A percentile compares a stretch with the other conserved stretches of the same genome.
Conservation (phyloP, 2,329 filamentous ascomycete genomes). For the Calycina herbarum region DNA sequence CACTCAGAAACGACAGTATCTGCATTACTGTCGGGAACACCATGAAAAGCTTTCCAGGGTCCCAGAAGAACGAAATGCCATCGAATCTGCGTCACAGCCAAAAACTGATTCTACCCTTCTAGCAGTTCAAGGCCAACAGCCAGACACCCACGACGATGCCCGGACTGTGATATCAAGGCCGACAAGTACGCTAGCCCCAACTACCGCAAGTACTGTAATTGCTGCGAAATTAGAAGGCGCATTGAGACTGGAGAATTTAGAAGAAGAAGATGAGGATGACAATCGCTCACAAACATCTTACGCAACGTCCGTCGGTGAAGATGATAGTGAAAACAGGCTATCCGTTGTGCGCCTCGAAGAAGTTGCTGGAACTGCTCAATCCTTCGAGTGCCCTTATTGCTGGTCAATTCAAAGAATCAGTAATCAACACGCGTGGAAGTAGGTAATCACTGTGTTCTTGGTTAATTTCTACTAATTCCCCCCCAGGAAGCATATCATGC, state of each 20-base stretch:
- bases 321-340: slow-evolving; percentile 6
- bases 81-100: background rate
- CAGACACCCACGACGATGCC: slow-evolving; percentile 4
- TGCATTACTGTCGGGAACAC: slow-evolving; percentile 33
- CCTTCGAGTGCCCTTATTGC: slow-evolving; percentile 21
- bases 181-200: slow-evolving; percentile 17
- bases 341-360: slow-evolving; percentile 15
- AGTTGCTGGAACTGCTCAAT: slow-evolving; percentile 10
- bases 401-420: slow-evolving; percentile 22
- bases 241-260: background rate
- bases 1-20: slow-evolving; percentile 32
- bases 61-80: background rate
- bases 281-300: slow-evolving; percentile 18
- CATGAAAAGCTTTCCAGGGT: slow-evolving; percentile 14
- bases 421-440: slow-evolving; percentile 28
- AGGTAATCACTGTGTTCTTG: slow-evolving; percentile 6
- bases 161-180: slow-evolving; percentile 13
- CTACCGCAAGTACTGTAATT: background rate
- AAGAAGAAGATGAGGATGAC: slow-evolving; percentile 12
- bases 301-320: slow-evolving; percentile 14
- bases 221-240: background rate
- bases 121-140: background rate
- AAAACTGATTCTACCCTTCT: background rate
- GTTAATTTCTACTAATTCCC: background rate
- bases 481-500: slow-evolving; percentile 34